These are phyloP conservation scores for Hyphodiscus hymeniophilus DNA, from an alignment of 495 filamentous ascomycete species.

Conservation along the genomic window DNA sequence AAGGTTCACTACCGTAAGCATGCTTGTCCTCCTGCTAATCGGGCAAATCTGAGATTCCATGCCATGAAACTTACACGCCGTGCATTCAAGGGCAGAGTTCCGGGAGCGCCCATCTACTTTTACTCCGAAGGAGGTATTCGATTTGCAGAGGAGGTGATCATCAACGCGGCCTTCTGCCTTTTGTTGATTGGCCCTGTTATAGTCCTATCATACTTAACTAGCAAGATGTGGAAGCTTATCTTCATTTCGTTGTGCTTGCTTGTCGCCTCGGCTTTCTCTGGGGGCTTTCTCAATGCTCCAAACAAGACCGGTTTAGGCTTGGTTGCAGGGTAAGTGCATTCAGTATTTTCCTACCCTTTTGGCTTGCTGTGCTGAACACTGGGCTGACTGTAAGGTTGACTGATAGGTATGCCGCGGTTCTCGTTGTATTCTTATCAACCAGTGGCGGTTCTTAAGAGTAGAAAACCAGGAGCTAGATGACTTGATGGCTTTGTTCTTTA, in stretches of 20 bases:
- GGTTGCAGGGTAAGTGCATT: slow-evolving; percentile 9
- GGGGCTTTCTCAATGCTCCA: slow-evolving; percentile 9
- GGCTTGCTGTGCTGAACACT: neutral
- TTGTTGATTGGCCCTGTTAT: slow-evolving; percentile 10
- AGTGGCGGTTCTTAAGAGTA: too few relatives aligned
- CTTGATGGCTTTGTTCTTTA: too few relatives aligned
- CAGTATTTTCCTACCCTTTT: neutral
- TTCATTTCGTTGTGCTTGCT: slow-evolving; percentile 5
- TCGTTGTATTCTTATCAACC: slow-evolving; percentile 13
- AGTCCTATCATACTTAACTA: slow-evolving; percentile 5
- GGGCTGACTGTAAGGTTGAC: neutral
- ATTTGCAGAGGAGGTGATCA: slow-evolving; percentile 8
- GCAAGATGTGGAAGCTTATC: slow-evolving; percentile 14
- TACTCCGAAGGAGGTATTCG: slow-evolving; percentile 12
- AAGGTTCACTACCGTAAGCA: slow-evolving; percentile 5
- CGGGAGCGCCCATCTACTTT: slow-evolving; percentile 1
- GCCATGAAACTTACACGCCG: neutral
- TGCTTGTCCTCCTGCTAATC: neutral
- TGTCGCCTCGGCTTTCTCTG: slow-evolving; percentile 4
- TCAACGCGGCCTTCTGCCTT: slow-evolving; percentile 9
- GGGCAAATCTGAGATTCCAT: too few relatives aligned
- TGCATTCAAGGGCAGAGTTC: neutral
- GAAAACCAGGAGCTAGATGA: too few relatives aligned
- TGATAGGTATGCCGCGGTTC: slow-evolving; percentile 11
- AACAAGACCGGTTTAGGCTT: slow-evolving; percentile 11